Evolutionary conservation across 2,329 filamentous ascomycete species (phyloP), one percentile per base, ranked within the genome.

Genomic region (Hymenoscyphus albidus): DNA sequence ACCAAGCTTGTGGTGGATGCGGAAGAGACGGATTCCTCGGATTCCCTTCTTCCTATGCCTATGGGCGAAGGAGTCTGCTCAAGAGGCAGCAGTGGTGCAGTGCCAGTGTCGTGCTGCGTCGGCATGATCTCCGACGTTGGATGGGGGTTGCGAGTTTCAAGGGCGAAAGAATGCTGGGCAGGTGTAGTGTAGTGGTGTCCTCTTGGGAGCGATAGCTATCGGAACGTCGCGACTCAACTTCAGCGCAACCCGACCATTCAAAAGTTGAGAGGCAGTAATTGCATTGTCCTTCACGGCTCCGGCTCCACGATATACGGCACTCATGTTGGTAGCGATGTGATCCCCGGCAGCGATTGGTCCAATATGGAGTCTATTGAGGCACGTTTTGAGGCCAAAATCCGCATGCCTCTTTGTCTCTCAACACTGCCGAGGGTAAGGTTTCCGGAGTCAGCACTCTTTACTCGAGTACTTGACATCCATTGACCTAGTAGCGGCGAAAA

Each of bases 1-100:
- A 95, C 86, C 14, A 95, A 82, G 71, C 91, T 94, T 3, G 89
- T 93, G 12, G 91, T 94, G 40, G 91, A 95, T n/a, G 87, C 88
- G 51, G 89, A 89, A n/a, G 89, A 91, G 57, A 85, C 76, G 3
- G 91, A 92, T 32, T 75, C 74, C 58, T 71, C 67, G 2, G 74
- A 76, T 63, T 65, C 58, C 59, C 74, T 67, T 14, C 32, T 39
- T 27, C 38, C 18, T 32, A 27, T 27, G 27, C 27, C 27, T 27
- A 27, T 27, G 14, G 5, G 44, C 13, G 3, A 44, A 51, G 61
- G 58, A 48, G 69, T 65, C 55, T 69, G 64, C 35, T 69, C 67
- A 22, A 65, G 55, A 10, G 71, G 64, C 14, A 74, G 68, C 39
- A 75, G 70, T 44, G 71, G 67, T 27, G 65, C 62, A 56, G 67